Evolutionary conservation across 805 yeast genomes (phyloP).

Genomic region (Saccharomycopsis schoenii): DNA sequence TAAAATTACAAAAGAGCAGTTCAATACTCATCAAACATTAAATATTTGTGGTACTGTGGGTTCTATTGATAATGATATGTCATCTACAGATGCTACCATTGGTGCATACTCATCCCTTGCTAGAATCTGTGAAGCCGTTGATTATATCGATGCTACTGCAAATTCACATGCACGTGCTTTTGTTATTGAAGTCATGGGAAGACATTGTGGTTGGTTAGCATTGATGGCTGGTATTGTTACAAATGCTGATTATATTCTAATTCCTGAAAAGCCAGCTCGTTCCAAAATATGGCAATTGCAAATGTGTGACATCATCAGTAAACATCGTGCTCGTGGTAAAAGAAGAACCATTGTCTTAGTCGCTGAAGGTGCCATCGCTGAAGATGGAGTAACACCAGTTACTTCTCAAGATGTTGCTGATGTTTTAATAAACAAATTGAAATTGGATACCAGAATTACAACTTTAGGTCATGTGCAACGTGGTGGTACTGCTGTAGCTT

Average conservation of each 20-base stretch:
- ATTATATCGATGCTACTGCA: constrained; percentile 79
- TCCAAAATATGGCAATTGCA: constrained; percentile 57
- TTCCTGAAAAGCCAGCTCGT: constrained; percentile 70
- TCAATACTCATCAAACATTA: constrained; percentile 41
- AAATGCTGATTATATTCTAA: constrained; percentile 71
- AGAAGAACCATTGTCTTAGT: constrained; percentile 73
- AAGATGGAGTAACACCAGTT: constrained; percentile 51
- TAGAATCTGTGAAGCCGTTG: constrained; percentile 64
- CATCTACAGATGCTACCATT: constrained; percentile 75
- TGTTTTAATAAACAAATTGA: constrained; percentile 53
- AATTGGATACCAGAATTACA: constrained; percentile 69
- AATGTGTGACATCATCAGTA: constrained; percentile 49
- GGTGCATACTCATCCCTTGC: constrained; percentile 75
- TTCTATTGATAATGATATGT: constrained; percentile 79
- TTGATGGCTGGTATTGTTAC: constrained; percentile 73
- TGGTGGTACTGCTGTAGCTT: constrained; percentile 76
- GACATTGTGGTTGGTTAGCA: constrained; percentile 86
- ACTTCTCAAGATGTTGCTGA: constrained; percentile 55
- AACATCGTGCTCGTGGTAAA: constrained; percentile 64
- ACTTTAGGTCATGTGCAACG: constrained; percentile 75
- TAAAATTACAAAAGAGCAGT: constrained; percentile 37
- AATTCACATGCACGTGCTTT: constrained; percentile 76
- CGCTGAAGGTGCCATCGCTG: constrained; percentile 76
- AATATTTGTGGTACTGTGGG: constrained; percentile 72
- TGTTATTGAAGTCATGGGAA: constrained; percentile 81